Percentiles rank a stretch among this genome's conserved stretches.
Conservation (phyloP, 2,329 filamentous ascomycete species). For the Alternaria hordeiaustralica region DNA sequence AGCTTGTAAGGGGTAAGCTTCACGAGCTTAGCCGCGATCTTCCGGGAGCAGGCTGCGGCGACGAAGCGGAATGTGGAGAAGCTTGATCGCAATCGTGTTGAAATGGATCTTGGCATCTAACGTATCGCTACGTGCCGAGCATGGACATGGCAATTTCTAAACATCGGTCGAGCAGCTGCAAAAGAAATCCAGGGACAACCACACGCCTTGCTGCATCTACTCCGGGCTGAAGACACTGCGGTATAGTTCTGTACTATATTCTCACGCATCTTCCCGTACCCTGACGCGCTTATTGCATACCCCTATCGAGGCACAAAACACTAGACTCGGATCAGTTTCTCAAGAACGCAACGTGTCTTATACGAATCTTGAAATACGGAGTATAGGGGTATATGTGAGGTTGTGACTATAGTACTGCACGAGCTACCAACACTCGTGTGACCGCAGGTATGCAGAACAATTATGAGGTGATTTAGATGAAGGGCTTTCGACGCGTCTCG, state of each 20-base stretch:
- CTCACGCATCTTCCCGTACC: conserved; percentile 26
- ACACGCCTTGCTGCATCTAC: conserved; percentile 17
- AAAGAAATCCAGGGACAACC: conserved; percentile 22
- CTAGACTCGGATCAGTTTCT: conserved; percentile 17
- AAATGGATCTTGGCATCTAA: conserved; percentile 11
- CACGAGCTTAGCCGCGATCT: conserved; percentile 1
- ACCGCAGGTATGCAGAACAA: conserved; percentile 7
- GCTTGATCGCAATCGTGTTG: conserved; percentile 9
- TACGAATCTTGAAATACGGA: conserved; percentile 4
- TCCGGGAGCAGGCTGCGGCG: conserved; percentile 11
- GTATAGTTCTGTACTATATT: conserved; percentile 6
- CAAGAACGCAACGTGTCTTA: conserved; percentile 9
- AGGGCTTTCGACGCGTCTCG: background rate
- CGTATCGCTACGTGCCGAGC: conserved; percentile 31
- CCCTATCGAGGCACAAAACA: conserved; percentile 14
- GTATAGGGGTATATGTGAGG: conserved; percentile 33
- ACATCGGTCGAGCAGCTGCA: conserved; percentile 18
- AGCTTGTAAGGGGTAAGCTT: conserved; percentile 3
- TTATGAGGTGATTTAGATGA: background rate
- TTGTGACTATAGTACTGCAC: conserved; percentile 26
- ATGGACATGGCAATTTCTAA: conserved; percentile 24
- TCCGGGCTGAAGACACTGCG: conserved; percentile 16
- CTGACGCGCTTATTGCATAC: conserved; percentile 25
- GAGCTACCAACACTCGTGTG: conserved; percentile 10
- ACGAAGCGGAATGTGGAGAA: conserved; percentile 24